phyloP scores from a whole-genome alignment of 2,329 filamentous ascomycete species.

The Arthrobotrys entomopaga region DNA sequence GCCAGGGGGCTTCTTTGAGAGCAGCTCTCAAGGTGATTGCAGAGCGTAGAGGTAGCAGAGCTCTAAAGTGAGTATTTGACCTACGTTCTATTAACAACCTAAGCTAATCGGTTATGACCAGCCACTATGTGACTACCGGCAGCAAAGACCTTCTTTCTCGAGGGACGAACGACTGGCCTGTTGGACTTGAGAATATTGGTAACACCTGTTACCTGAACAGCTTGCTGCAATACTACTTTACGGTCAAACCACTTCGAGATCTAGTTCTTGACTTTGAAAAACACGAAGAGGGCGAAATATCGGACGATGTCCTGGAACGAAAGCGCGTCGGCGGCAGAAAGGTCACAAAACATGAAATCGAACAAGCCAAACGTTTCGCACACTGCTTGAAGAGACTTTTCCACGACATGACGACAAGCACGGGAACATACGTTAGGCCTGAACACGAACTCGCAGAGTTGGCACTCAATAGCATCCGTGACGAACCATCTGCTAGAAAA shows the following conservation, averaged over 20 bases:
- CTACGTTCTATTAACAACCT: too few relatives aligned
- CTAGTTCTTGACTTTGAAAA: constrained; percentile 80
- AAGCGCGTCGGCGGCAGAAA: constrained; percentile 81
- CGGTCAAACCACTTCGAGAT: constrained; percentile 80
- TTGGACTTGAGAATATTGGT: constrained; percentile 90
- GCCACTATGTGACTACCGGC: constrained; percentile 37
- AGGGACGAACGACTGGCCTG: constrained; percentile 70
- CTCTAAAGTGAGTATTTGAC: constrained; percentile 37
- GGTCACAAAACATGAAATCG: constrained; percentile 70
- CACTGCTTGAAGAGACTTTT: constrained; percentile 78
- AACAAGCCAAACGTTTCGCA: constrained; percentile 78
- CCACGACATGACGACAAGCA: constrained; percentile 73
- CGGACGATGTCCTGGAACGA: constrained; percentile 70
- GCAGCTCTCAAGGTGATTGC: constrained; percentile 58
- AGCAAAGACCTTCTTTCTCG: constrained; percentile 31
- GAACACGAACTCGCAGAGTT: constrained; percentile 81
- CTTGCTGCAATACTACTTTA: constrained; percentile 93
- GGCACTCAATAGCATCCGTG: constrained; percentile 67
- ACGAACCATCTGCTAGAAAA: constrained; percentile 42
- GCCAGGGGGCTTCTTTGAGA: constrained; percentile 53
- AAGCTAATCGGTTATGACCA: not conserved
- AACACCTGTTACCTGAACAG: constrained; percentile 99
- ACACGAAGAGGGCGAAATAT: constrained; percentile 73
- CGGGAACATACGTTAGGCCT: constrained; percentile 73
- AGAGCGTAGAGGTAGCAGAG: constrained; percentile 56